These are phyloP conservation scores for Teunomyces kruisii DNA, from an alignment of 805 yeast species.

Conservation along the genomic window DNA sequence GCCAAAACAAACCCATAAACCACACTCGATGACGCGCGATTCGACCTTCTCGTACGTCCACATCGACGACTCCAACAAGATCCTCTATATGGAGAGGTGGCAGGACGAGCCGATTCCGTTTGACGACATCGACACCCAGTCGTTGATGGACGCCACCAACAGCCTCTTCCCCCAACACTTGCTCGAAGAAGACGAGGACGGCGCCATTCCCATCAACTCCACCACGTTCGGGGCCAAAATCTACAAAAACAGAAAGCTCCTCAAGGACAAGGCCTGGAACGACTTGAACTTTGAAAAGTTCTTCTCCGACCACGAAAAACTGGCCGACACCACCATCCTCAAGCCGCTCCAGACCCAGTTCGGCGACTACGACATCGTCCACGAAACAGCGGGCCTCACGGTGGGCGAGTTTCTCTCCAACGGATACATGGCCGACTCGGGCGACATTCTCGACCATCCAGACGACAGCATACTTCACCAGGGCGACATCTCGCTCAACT, in stretches of 20 bases:
- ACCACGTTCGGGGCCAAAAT: conserved; percentile 40
- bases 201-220: conserved; percentile 35
- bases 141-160: conserved; percentile 36
- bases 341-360: conserved; percentile 23
- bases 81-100: conserved; percentile 43
- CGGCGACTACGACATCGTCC: conserved; percentile 12
- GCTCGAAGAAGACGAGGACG: conserved; percentile 39
- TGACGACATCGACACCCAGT: conserved; percentile 42
- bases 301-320: conserved; percentile 18
- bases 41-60: conserved; percentile 30
- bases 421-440: conserved; percentile 18
- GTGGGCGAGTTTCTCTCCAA: conserved; percentile 35
- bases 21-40: conserved; percentile 4
- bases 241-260: conserved; percentile 29
- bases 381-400: conserved; percentile 16
- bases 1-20: neutral
- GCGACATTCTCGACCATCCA: conserved; percentile 11
- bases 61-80: conserved; percentile 38
- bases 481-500: conserved; percentile 34
- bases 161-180: conserved; percentile 35
- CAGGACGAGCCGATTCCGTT: conserved; percentile 38
- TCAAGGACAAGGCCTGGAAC: conserved; percentile 35
- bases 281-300: conserved; percentile 33
- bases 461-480: conserved; percentile 29
- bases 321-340: conserved; percentile 32